A percentile compares a stretch with the other conserved stretches of the same genome.
These are phyloP conservation scores for Cokeromyces recurvatus DNA, from an alignment of 371 early-diverging fungal species.

Conservation along the genomic window DNA sequence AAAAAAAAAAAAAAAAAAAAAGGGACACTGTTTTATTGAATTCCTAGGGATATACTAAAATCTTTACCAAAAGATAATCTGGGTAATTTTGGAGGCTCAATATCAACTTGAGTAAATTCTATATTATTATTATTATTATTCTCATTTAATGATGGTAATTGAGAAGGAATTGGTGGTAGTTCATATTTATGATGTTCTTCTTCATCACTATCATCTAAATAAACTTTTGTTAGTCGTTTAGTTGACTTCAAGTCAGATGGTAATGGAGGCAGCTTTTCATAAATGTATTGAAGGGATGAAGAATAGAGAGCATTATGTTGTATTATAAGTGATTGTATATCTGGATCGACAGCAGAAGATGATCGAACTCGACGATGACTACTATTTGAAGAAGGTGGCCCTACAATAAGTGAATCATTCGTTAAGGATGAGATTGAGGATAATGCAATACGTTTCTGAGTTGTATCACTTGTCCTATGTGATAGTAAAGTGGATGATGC, in stretches of 20 bases:
- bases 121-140: not conserved
- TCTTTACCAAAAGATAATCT: conserved; percentile 24
- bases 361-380: not conserved
- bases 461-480: conserved; percentile 18
- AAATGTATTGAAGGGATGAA: conserved; percentile 10
- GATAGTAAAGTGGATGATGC: conserved; percentile 37
- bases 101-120: not conserved
- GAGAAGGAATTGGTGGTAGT: not conserved
- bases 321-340: conserved; percentile 9
- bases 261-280: conserved; percentile 29
- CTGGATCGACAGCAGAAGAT: conserved; percentile 14
- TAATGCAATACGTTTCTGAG: conserved; percentile 15
- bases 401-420: conserved; percentile 10
- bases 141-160: not conserved
- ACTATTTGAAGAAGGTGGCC: conserved; percentile 1
- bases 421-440: conserved; percentile 27
- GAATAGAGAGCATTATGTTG: conserved; percentile 1
- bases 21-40: no score
- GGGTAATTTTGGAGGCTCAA: conserved; percentile 17
- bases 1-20: no score
- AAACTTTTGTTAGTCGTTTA: conserved; percentile 17
- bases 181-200: conserved; percentile 2
- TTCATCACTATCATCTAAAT: conserved; percentile 25
- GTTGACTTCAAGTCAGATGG: conserved; percentile 19
- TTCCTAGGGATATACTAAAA: no score